Conservation (phyloP, 1,284 basidiomycete genomes). For the Dichomitus squalens region DNA sequence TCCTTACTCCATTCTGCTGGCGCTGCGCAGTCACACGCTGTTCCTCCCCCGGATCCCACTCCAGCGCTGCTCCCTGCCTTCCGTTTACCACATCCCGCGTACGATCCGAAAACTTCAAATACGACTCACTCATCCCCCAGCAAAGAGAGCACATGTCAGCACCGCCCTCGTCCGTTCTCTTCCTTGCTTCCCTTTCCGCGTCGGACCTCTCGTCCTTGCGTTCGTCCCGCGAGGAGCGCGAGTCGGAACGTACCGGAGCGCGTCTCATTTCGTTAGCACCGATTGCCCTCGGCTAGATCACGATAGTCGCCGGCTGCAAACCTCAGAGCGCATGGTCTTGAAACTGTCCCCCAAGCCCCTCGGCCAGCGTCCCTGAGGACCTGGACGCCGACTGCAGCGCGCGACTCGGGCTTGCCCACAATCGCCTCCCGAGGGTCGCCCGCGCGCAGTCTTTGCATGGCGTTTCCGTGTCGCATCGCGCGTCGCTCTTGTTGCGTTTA, state of each 20-base stretch:
- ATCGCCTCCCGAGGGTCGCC: no score
- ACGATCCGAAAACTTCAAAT: no score
- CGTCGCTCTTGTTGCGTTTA: no score
- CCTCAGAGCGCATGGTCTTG: neutral
- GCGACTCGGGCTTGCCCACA: no score
- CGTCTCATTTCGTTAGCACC: slow-evolving; percentile 3
- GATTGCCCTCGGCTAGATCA: slow-evolving; percentile 14
- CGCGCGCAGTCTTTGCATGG: no score
- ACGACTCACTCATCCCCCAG: neutral
- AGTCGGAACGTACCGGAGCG: slow-evolving; percentile 4
- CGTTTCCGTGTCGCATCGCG: no score
- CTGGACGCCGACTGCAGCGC: neutral
- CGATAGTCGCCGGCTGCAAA: slow-evolving; percentile 5
- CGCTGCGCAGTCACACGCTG: neutral
- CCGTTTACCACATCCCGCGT: no score
- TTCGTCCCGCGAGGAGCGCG: slow-evolving; percentile 7
- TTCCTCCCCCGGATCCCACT: neutral
- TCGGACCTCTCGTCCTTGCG: neutral
- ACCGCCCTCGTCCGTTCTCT: neutral
- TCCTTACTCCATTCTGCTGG: slow-evolving; percentile 13
- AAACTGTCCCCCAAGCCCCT: neutral
- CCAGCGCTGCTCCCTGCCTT: neutral
- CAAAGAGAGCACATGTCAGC: neutral
- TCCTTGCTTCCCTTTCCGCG: neutral
- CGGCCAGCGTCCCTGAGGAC: neutral